phyloP scores from a whole-genome alignment of 2,329 filamentous ascomycete species.

The Clarireedia hainanense region DNA sequence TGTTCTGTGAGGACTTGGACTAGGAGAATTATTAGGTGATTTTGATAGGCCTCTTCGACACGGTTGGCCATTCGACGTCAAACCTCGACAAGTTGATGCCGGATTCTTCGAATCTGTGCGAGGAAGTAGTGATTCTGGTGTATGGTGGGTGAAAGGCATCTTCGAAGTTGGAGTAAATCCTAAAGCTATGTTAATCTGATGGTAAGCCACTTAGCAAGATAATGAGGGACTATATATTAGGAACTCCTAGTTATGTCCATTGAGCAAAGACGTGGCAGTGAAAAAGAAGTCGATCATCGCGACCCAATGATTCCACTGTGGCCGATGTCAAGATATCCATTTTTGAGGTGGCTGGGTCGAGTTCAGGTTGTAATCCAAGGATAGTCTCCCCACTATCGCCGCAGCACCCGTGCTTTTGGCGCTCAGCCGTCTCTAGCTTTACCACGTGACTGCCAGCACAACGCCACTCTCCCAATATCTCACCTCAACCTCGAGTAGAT shows the following conservation, averaged over 20 bases:
- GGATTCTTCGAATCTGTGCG: constrained; percentile 82
- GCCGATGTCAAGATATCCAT: not conserved
- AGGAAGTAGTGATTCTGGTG: constrained; percentile 71
- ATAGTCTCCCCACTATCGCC: not conserved
- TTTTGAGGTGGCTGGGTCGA: constrained; percentile 9
- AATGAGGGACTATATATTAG: not conserved
- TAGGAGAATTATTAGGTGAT: constrained; percentile 22
- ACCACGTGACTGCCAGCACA: not conserved
- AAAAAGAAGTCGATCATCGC: constrained; percentile 1
- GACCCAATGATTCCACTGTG: constrained; percentile 10
- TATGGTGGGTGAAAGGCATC: constrained; percentile 63
- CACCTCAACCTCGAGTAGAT: not conserved
- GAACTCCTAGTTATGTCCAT: not conserved
- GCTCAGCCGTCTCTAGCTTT: not conserved
- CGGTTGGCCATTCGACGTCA: constrained; percentile 73
- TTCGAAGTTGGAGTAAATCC: not conserved
- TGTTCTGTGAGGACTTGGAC: constrained; percentile 19
- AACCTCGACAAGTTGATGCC: constrained; percentile 75
- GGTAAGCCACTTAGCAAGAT: not conserved
- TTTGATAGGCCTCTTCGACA: constrained; percentile 67
- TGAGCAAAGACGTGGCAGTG: constrained; percentile 8
- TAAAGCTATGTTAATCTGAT: not conserved
- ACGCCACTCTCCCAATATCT: not conserved
- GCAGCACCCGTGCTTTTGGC: not conserved
- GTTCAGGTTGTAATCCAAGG: not conserved